Base-by-base conservation (phyloP, 768 basidiomycete species). In the Dacryopinax primogenitus region DNA sequence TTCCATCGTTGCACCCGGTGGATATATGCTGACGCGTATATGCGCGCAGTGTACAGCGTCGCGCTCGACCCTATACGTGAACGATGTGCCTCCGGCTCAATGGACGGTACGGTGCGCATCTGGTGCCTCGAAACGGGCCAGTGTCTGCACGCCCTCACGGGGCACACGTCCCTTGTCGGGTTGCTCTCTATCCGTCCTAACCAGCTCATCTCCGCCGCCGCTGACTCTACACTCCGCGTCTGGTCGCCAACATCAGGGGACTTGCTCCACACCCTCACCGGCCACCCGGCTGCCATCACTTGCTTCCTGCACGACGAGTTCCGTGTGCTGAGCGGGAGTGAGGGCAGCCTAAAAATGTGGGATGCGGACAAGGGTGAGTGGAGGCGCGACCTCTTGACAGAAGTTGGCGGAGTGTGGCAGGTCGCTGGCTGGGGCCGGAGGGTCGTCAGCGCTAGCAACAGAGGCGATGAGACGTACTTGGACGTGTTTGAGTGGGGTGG, bases 261-360 rank as follows among this genome's bases (percentile, higher is more conserved):
- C 66, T 79, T 90, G 33, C 84, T 83, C 37, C 87, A 93, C 69
- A 86, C 87, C 0, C 82, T 99, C 33, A 86, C 87, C 2, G 92
- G 90, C 0, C 95, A 98, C 74, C 88, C 88, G 4, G 95, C 94
- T 23, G 93, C 95, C n/a, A 98, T 99, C 69, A 98, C 96, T 18
- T 99, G 95, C 77, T 97, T 98, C 81, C 92, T 95, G 75, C 93
- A 96, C 69, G 95, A 98, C 74, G 94, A 98, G 73, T 92, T 90
- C 79, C 97, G 96, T 73, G 91, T 98, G 47, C 81, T 99, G 32
- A 91, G 88, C 71, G 95, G 95, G 13, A 90, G 88, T 15, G 96
- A 98, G 70, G 96, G 96, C 16, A 92, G 90, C 66, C 80, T 99
- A 70, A 97, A 97, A 80, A 90, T 98, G 86, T 99, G 96, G 96